Evolutionary conservation across 805 yeast species (phyloP).

Genomic region (Komagataella kurtzmanii): DNA sequence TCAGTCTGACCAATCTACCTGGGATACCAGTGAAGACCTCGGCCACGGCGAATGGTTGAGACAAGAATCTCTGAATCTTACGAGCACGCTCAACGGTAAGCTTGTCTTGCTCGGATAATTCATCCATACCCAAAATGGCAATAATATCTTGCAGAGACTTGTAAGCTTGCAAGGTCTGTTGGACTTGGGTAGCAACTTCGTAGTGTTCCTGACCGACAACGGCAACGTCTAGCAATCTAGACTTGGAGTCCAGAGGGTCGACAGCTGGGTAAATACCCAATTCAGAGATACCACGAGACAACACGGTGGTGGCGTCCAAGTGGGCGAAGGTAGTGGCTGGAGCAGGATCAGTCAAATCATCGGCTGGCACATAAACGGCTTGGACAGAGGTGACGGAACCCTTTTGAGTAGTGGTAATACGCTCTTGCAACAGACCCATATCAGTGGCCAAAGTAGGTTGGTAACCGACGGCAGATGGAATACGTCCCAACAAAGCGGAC

Average conservation of each 20-base stretch:
- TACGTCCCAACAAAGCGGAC: conserved; percentile 99
- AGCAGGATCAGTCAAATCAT: conserved; percentile 99
- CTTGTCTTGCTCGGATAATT: conserved; percentile 96
- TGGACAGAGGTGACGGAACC: conserved; percentile 99
- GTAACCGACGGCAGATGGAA: conserved; percentile 99
- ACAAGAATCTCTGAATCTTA: conserved; percentile 99
- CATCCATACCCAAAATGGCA: conserved; percentile 99
- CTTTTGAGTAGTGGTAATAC: conserved; percentile 98
- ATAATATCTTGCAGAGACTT: conserved; percentile 99
- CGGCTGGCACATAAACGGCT: conserved; percentile 99
- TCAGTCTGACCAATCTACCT: conserved; percentile 94
- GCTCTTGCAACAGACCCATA: conserved; percentile 99
- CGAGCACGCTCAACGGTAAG: conserved; percentile 99
- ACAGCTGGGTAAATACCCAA: conserved; percentile 99
- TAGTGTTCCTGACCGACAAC: conserved; percentile 99
- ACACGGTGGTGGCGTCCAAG: conserved; percentile 99
- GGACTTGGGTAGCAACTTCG: conserved; percentile 87
- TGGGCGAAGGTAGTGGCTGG: conserved; percentile 99
- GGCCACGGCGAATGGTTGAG: conserved; percentile 99
- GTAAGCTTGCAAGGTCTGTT: conserved; percentile 98
- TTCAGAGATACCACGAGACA: conserved; percentile 99
- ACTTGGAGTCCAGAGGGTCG: conserved; percentile 99
- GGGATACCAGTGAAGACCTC: conserved; percentile 99
- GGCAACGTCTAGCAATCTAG: conserved; percentile 93
- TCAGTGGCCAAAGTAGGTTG: conserved; percentile 99